These are phyloP conservation scores for Trichophyton schoenleinii DNA, from an alignment of 2,329 filamentous ascomycete species.

Conservation along the genomic window DNA sequence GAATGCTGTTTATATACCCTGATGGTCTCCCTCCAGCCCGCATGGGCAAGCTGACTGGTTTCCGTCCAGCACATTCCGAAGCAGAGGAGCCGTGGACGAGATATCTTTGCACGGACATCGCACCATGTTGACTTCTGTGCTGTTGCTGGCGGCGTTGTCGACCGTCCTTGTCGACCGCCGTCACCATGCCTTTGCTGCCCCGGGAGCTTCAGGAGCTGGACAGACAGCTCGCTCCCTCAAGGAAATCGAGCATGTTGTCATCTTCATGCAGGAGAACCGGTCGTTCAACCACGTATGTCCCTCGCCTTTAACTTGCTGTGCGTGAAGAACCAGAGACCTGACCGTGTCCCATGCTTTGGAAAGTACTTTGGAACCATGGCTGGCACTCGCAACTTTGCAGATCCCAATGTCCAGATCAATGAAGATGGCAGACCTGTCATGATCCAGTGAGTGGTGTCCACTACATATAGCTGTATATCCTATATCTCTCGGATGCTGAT, in stretches of 20 bases:
- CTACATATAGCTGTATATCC: neutral
- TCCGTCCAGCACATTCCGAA: too few species aligned
- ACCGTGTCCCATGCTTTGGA: neutral
- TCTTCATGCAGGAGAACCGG: conserved; percentile 45
- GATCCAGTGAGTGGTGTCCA: conserved; percentile 32
- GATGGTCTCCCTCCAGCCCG: neutral
- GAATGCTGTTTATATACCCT: neutral
- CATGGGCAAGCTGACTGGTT: neutral
- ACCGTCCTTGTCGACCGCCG: conserved; percentile 8
- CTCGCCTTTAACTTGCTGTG: neutral
- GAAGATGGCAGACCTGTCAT: conserved; percentile 34
- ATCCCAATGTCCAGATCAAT: conserved; percentile 44
- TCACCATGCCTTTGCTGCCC: neutral
- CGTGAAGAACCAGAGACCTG: neutral
- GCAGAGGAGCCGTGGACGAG: too few species aligned
- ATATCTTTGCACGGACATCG: too few species aligned
- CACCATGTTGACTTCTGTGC: conserved; percentile 2
- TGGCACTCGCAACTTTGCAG: conserved; percentile 43
- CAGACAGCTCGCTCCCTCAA: conserved; percentile 31
- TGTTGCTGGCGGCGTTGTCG: conserved; percentile 2
- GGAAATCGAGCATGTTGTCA: conserved; percentile 45
- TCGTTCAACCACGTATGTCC: conserved; percentile 27
- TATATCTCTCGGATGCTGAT: too few species aligned
- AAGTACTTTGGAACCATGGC: conserved; percentile 45
- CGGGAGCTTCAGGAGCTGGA: neutral